phyloP scores from a whole-genome alignment of 139 green algal species.

The Chlorella sp. region DNA sequence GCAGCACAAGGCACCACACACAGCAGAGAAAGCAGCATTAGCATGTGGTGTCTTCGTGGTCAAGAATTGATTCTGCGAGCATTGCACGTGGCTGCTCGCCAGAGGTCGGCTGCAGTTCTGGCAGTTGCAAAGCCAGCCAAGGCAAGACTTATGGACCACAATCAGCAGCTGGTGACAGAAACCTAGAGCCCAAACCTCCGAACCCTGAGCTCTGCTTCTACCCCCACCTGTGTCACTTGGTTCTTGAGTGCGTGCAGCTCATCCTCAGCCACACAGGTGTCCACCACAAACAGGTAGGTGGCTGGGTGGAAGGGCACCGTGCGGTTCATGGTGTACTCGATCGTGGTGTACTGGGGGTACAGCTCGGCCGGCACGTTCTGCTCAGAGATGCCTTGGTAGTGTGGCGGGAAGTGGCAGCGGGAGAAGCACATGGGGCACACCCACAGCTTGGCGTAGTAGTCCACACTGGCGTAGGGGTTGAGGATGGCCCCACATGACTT shows the following conservation, averaged over 20 bases:
- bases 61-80: no score
- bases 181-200: no score
- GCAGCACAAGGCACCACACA: no score
- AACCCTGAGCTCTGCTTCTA: no score
- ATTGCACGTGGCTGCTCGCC: no score
- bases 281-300: constrained; percentile 92
- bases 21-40: no score
- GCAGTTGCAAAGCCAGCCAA: no score
- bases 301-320: constrained; percentile 65
- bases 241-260: constrained; percentile 77
- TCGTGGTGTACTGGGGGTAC: constrained; percentile 90
- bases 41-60: no score
- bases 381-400: constrained; percentile 89
- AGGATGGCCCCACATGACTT: constrained; percentile 86
- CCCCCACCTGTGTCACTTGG: constrained; percentile 70
- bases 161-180: no score
- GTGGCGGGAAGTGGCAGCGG: constrained; percentile 95
- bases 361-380: constrained; percentile 90
- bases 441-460: constrained; percentile 88
- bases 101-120: no score
- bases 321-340: no score
- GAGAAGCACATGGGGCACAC: constrained; percentile 93
- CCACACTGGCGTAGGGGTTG: constrained; percentile 88
- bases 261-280: constrained; percentile 81
- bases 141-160: no score